Conservation (phyloP, 441 rosid species). For the Erysimum pusillum region DNA sequence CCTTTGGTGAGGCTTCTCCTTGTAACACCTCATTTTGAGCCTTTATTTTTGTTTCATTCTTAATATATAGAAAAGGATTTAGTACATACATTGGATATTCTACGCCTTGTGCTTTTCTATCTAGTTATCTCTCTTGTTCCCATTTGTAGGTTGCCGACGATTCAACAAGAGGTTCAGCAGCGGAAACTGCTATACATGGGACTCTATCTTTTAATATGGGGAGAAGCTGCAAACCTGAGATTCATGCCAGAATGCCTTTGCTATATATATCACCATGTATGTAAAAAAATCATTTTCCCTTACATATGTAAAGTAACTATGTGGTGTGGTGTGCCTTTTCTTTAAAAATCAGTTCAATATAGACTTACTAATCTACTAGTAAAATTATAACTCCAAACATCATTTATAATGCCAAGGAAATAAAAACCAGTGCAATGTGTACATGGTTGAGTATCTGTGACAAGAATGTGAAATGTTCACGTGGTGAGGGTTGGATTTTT, state of each 20-base stretch:
- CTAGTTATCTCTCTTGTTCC: constrained; percentile 1
- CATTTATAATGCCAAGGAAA: background rate
- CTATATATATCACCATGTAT: constrained; percentile 93
- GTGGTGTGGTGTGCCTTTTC: background rate
- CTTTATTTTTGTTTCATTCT: background rate
- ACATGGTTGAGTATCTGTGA: constrained; percentile 2
- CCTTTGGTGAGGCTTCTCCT: constrained; percentile 58
- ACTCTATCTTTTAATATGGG: constrained; percentile 92
- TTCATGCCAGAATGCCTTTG: constrained; percentile 97
- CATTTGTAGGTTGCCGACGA: constrained; percentile 77
- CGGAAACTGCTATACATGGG: constrained; percentile 92
- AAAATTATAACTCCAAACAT: background rate
- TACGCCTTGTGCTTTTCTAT: background rate
- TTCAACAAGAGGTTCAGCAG: constrained; percentile 75
- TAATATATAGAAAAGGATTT: background rate
- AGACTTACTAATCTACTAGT: background rate
- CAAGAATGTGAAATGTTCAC: background rate
- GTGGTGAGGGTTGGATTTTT: background rate
- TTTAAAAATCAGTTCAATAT: background rate
- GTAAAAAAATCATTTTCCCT: constrained; percentile 29
- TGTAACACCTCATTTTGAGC: constrained; percentile 1
- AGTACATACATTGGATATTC: constrained; percentile 5
- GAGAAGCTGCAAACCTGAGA: constrained; percentile 96
- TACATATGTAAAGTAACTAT: background rate
- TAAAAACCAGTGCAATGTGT: constrained; percentile 1